Evolutionary conservation across 305 asterid genomes (phyloP).

Genomic region (Solanum hybrid): DNA sequence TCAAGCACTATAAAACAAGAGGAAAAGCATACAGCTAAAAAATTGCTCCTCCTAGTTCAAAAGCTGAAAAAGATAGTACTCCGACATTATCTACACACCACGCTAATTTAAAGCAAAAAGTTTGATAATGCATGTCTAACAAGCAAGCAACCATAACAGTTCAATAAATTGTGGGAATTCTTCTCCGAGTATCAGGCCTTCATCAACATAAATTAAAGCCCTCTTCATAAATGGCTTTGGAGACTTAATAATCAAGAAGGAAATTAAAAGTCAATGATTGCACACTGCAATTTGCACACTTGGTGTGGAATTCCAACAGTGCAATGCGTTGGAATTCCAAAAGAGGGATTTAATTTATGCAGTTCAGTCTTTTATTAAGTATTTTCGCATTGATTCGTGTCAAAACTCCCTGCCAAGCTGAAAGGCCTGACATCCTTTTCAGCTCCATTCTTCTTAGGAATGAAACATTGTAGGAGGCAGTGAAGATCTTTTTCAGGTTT

Average conservation of each 20-base stretch:
- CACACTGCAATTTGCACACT: background rate
- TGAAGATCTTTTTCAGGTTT: background rate
- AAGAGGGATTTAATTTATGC: too few relatives aligned
- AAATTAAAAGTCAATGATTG: background rate
- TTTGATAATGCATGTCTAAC: background rate
- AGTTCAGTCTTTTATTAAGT: background rate
- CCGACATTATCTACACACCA: background rate
- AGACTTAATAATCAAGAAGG: background rate
- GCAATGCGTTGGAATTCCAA: too few relatives aligned
- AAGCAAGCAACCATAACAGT: background rate
- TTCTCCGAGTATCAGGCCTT: background rate
- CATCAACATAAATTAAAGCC: background rate
- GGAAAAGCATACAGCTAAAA: background rate
- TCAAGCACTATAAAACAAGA: background rate
- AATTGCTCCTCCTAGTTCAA: background rate
- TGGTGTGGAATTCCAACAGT: background rate
- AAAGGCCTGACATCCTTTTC: background rate
- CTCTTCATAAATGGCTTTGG: background rate
- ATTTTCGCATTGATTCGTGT: background rate
- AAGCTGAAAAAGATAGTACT: background rate
- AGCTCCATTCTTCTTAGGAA: background rate
- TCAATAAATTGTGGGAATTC: background rate
- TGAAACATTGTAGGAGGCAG: background rate
- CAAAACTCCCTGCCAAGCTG: background rate
- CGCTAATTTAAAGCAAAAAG: background rate